Percentiles rank a stretch among this genome's conserved stretches.
These are phyloP conservation scores for Lactarius quietus DNA, from an alignment of 768 basidiomycete genomes.

Conservation along the genomic window DNA sequence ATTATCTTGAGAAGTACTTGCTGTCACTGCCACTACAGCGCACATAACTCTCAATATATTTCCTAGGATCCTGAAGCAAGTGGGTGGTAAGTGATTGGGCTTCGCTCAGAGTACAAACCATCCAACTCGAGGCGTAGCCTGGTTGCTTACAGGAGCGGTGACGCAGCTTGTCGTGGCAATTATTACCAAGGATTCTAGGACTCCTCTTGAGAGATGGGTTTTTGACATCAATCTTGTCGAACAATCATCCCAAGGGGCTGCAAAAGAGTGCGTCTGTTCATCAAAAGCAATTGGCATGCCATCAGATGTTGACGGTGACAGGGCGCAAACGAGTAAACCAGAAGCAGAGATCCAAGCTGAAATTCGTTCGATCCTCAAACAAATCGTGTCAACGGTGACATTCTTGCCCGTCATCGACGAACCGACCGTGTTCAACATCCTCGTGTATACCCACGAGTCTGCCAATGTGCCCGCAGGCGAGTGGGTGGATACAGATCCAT, in stretches of 20 bases:
- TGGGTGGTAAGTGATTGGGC: conserved; percentile 64
- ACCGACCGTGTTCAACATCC: conserved; percentile 94
- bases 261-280: conserved; percentile 41
- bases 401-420: conserved; percentile 96
- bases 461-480: conserved; percentile 89
- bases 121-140: conserved; percentile 51
- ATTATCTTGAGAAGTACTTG: conserved; percentile 78
- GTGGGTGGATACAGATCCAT: conserved; percentile 94
- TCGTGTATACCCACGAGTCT: conserved; percentile 91
- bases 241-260: conserved; percentile 45
- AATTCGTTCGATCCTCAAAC: conserved; percentile 96
- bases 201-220: conserved; percentile 95
- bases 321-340: conserved; percentile 51
- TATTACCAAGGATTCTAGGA: conserved; percentile 89
- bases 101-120: neutral
- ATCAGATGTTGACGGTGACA: conserved; percentile 34
- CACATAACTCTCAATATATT: conserved; percentile 10
- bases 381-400: conserved; percentile 95
- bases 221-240: conserved; percentile 90
- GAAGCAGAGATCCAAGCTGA: conserved; percentile 93
- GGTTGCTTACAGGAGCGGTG: conserved; percentile 89
- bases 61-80: conserved; percentile 83
- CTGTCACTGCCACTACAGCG: neutral
- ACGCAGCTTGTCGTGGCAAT: conserved; percentile 94
- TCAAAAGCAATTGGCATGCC: neutral